phyloP scores from a whole-genome alignment of 2,329 filamentous ascomycete species.

The Aureobasidium sp. region DNA sequence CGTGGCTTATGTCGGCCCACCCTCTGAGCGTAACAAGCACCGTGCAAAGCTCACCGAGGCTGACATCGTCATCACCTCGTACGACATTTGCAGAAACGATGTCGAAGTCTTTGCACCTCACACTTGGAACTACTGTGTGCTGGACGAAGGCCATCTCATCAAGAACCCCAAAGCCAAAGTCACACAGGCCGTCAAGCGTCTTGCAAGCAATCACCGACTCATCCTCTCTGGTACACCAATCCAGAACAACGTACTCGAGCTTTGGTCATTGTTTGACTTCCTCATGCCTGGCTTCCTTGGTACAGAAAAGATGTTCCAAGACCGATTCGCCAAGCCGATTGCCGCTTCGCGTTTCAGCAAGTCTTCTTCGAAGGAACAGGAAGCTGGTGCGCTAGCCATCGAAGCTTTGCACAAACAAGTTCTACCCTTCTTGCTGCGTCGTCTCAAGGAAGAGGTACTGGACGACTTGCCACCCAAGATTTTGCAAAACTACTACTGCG shows the following conservation, averaged over 20 bases:
- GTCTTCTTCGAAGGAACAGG: constrained; percentile 95
- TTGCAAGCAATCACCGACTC: constrained; percentile 85
- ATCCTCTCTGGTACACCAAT: constrained; percentile 96
- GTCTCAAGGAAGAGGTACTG: constrained; percentile 93
- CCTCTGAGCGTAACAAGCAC: constrained; percentile 65
- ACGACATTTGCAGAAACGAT: constrained; percentile 96
- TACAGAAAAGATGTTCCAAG: constrained; percentile 91
- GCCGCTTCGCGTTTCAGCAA: constrained; percentile 92
- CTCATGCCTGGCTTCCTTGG: constrained; percentile 97
- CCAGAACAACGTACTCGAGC: constrained; percentile 92
- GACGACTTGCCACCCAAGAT: constrained; percentile 97
- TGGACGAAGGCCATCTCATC: constrained; percentile 96
- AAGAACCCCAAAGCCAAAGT: constrained; percentile 98
- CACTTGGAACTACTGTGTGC: constrained; percentile 94
- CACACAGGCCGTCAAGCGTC: constrained; percentile 80
- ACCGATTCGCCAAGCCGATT: constrained; percentile 90
- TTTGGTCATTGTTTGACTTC: constrained; percentile 98
- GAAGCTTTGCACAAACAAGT: constrained; percentile 99
- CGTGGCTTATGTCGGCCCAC: constrained; percentile 84
- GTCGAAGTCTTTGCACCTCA: constrained; percentile 72
- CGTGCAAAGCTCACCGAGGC: constrained; percentile 62
- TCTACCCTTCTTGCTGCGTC: constrained; percentile 86
- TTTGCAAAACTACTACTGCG: constrained; percentile 97
- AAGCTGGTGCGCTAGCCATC: constrained; percentile 89
- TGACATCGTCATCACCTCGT: constrained; percentile 94